Conservation (phyloP, 2,329 filamentous ascomycete genomes). For the Hypoxylon sp. region DNA sequence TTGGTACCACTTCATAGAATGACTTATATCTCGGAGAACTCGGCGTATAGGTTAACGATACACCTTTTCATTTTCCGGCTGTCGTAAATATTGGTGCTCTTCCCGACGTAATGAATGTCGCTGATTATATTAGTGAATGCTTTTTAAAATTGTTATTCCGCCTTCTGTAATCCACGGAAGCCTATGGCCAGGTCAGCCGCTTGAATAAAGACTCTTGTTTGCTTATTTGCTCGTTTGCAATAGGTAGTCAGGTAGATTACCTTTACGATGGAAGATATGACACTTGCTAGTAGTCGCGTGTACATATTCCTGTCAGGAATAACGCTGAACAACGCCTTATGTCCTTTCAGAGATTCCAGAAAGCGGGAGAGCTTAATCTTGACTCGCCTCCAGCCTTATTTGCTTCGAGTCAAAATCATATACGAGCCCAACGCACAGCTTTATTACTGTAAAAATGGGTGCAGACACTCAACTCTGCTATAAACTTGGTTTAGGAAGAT, state of each 20-base stretch:
- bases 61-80: conserved; percentile 15
- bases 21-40: conserved; percentile 31
- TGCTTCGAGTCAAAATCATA: conserved; percentile 3
- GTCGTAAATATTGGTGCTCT: conserved; percentile 17
- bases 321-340: conserved; percentile 25
- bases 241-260: neutral
- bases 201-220: neutral
- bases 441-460: conserved; percentile 6
- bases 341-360: conserved; percentile 18
- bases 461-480: conserved; percentile 4
- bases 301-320: conserved; percentile 28
- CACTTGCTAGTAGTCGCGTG: conserved; percentile 16
- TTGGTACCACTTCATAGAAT: conserved; percentile 29
- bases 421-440: neutral
- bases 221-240: no score
- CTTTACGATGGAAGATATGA: conserved; percentile 27
- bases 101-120: conserved; percentile 18
- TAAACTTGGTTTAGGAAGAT: conserved; percentile 3
- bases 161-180: conserved; percentile 20
- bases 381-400: conserved; percentile 18
- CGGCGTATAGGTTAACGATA: conserved; percentile 19
- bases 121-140: conserved; percentile 25
- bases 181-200: neutral
- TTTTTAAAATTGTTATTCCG: conserved; percentile 20
- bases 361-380: conserved; percentile 17